A percentile compares a stretch with the other conserved stretches of the same genome.
phyloP scores from a whole-genome alignment of 495 filamentous ascomycete species.

The Amniculicola lignicola region DNA sequence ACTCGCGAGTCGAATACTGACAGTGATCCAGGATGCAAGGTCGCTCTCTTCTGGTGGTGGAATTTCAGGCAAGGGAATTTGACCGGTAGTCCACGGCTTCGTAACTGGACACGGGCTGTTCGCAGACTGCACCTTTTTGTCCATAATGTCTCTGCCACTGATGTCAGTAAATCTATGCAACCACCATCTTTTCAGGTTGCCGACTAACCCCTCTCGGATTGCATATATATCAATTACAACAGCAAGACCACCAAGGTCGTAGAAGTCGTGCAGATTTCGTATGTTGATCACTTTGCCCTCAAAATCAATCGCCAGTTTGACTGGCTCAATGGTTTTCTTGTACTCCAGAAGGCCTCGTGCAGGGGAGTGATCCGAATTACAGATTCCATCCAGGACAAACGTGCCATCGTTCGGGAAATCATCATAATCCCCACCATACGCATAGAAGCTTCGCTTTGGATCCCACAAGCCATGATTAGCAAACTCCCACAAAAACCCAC shows the following conservation, averaged over 20 bases:
- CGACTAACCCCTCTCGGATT: too few relatives aligned
- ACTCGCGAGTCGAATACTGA: too few relatives aligned
- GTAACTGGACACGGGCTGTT: too few relatives aligned
- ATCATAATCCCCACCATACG: slow-evolving; percentile 64
- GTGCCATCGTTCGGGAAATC: slow-evolving; percentile 62
- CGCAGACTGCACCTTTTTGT: too few relatives aligned
- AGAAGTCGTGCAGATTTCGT: neutral
- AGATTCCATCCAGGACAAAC: slow-evolving; percentile 67
- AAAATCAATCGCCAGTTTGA: slow-evolving; percentile 31
- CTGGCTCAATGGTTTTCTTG: slow-evolving; percentile 60
- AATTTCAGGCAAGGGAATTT: too few relatives aligned
- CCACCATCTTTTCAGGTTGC: too few relatives aligned
- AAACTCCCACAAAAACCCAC: slow-evolving; percentile 74
- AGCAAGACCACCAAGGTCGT: neutral
- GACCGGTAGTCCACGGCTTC: too few relatives aligned
- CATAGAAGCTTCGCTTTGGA: slow-evolving; percentile 51
- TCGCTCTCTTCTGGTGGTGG: too few relatives aligned
- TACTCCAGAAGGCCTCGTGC: slow-evolving; percentile 59
- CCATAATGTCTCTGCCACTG: too few relatives aligned
- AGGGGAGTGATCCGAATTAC: slow-evolving; percentile 56
- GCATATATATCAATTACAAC: neutral
- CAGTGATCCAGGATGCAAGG: too few relatives aligned
- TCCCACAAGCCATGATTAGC: slow-evolving; percentile 63
- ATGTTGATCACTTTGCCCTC: slow-evolving; percentile 45
- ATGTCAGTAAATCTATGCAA: too few relatives aligned